Conservation (phyloP, 805 yeast genomes). For the Sugiyamaella marilandica region DNA sequence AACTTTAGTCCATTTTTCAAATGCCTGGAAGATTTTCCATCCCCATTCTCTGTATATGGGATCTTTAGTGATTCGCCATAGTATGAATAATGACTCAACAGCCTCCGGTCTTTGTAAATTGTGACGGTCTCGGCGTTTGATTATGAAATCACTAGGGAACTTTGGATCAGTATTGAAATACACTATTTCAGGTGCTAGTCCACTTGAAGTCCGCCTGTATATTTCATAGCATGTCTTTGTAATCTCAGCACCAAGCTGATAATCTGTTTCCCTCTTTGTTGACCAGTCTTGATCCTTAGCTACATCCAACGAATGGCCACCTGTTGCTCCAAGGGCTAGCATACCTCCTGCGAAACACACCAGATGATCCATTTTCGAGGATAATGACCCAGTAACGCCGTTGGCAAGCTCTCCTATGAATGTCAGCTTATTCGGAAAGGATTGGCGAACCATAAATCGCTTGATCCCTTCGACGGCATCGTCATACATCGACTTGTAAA, state of each 20-base stretch:
- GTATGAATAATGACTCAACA: slow-evolving; percentile 77
- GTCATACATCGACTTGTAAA: slow-evolving; percentile 70
- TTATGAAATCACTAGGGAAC: slow-evolving; percentile 55
- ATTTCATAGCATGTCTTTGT: slow-evolving; percentile 78
- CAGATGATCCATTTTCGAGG: slow-evolving; percentile 83
- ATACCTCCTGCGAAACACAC: slow-evolving; percentile 91
- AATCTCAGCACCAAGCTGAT: slow-evolving; percentile 65
- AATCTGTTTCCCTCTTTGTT: slow-evolving; percentile 52
- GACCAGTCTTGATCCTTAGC: slow-evolving; percentile 61
- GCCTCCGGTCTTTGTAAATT: slow-evolving; percentile 92
- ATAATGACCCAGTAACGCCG: slow-evolving; percentile 58
- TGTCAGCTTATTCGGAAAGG: slow-evolving; percentile 57
- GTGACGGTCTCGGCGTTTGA: slow-evolving; percentile 71
- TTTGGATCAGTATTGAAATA: slow-evolving; percentile 61
- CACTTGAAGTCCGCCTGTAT: slow-evolving; percentile 71
- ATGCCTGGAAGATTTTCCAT: slow-evolving; percentile 72
- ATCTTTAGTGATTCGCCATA: slow-evolving; percentile 77
- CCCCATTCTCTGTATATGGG: slow-evolving; percentile 85
- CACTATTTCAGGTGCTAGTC: slow-evolving; percentile 84
- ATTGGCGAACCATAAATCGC: slow-evolving; percentile 54
- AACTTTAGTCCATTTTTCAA: slow-evolving; percentile 54
- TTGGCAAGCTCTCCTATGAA: slow-evolving; percentile 72
- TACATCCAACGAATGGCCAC: slow-evolving; percentile 52
- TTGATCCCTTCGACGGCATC: slow-evolving; percentile 75
- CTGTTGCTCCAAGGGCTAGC: slow-evolving; percentile 84